phyloP scores from a whole-genome alignment of 164 flowering plant species.

The Houttuynia cordata region DNA sequence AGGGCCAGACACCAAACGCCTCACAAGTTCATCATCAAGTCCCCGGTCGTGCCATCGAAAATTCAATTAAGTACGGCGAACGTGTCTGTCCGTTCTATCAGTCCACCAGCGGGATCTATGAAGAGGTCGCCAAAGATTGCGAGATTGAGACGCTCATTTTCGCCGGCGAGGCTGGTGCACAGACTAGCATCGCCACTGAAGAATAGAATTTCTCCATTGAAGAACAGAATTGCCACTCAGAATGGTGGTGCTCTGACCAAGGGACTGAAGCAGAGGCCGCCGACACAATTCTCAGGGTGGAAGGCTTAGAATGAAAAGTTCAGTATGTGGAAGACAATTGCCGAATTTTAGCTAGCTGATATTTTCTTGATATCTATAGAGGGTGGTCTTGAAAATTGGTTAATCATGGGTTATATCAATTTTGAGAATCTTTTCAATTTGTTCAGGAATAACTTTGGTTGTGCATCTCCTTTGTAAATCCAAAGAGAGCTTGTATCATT shows the following conservation, averaged over 20 bases:
- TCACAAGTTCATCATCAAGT: slow-evolving; percentile 73
- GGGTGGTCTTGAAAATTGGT: too few species aligned
- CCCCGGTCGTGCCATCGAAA: slow-evolving; percentile 41
- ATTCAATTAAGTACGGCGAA: slow-evolving; percentile 48
- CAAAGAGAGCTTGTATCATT: too few species aligned
- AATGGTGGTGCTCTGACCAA: slow-evolving; percentile 14
- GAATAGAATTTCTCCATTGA: slow-evolving; percentile 28
- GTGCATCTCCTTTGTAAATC: too few species aligned
- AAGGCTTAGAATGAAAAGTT: slow-evolving; percentile 8
- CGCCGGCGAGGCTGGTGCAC: slow-evolving; percentile 55
- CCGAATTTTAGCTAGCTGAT: too few species aligned
- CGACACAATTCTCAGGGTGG: slow-evolving; percentile 21
- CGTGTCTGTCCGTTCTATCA: slow-evolving; percentile 26
- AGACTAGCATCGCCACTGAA: slow-evolving; percentile 62
- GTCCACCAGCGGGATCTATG: slow-evolving; percentile 17
- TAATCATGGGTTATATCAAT: too few species aligned
- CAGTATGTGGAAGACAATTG: not conserved
- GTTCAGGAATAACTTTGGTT: too few species aligned
- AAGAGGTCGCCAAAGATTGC: slow-evolving; percentile 6
- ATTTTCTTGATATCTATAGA: too few species aligned
- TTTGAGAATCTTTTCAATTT: too few species aligned
- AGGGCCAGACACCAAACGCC: slow-evolving; percentile 29
- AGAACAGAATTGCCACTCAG: slow-evolving; percentile 5
- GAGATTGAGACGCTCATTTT: slow-evolving; percentile 50
- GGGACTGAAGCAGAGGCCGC: slow-evolving; percentile 52